These are phyloP conservation scores for Protomyces arabidopsidicola DNA, from an alignment of 1,139 yeast species.

Conservation along the genomic window DNA sequence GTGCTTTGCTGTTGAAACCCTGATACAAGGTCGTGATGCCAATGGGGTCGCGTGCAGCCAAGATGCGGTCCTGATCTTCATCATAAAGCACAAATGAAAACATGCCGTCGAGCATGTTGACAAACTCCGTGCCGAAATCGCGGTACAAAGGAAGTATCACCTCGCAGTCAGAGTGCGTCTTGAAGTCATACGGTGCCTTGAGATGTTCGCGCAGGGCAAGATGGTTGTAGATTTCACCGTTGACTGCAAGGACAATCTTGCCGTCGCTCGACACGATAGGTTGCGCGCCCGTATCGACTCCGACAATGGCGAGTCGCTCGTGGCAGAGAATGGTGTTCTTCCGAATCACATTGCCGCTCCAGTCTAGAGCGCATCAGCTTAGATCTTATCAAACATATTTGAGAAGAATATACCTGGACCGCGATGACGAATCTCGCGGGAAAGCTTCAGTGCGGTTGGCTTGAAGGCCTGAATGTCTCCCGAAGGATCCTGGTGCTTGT, in stretches of 20 bases:
- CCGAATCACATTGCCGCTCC: slow-evolving; percentile 84
- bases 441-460: slow-evolving; percentile 77
- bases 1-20: slow-evolving; percentile 72
- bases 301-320: slow-evolving; percentile 67
- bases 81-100: slow-evolving; percentile 93
- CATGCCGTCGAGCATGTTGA: slow-evolving; percentile 94
- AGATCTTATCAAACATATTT: background rate
- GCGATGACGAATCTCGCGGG: slow-evolving; percentile 84
- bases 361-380: slow-evolving; percentile 83
- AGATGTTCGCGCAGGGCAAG: slow-evolving; percentile 75
- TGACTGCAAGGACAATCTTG: slow-evolving; percentile 71
- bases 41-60: slow-evolving; percentile 97
- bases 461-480: slow-evolving; percentile 70
- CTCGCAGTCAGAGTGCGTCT: slow-evolving; percentile 93
- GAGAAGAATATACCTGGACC: slow-evolving; percentile 65
- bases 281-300: slow-evolving; percentile 75
- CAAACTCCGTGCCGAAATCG: slow-evolving; percentile 84
- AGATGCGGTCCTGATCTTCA: slow-evolving; percentile 71
- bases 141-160: slow-evolving; percentile 88
- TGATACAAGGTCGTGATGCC: slow-evolving; percentile 94
- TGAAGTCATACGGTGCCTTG: slow-evolving; percentile 60
- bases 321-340: slow-evolving; percentile 54
- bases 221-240: slow-evolving; percentile 98
- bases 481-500: slow-evolving; percentile 59
- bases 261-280: slow-evolving; percentile 83